phyloP scores from a whole-genome alignment of 2,329 filamentous ascomycete genomes.

The Cercospora zeina region DNA sequence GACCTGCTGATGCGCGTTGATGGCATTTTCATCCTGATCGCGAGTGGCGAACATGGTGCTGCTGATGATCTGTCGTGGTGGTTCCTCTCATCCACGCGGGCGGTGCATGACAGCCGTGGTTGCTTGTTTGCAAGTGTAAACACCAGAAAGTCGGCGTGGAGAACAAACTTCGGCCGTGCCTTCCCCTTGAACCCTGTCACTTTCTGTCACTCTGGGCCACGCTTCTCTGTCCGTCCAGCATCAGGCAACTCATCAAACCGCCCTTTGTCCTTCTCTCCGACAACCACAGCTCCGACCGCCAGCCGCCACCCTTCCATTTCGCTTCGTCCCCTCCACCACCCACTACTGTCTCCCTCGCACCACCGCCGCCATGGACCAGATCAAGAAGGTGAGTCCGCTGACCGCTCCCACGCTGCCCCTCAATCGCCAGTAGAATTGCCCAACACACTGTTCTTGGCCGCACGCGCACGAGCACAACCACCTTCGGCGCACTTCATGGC shows the following conservation, averaged over 20 bases:
- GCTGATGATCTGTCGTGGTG: not conserved
- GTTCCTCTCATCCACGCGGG: not conserved
- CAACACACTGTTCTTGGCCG: slow-evolving; percentile 7
- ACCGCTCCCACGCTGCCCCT: slow-evolving; percentile 31
- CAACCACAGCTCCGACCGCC: slow-evolving; percentile 14
- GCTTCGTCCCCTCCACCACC: not conserved
- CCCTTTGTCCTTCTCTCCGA: not conserved
- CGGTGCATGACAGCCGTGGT: not conserved
- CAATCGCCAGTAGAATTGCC: slow-evolving; percentile 27
- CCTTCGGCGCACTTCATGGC: not conserved
- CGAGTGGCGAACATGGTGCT: slow-evolving; percentile 67
- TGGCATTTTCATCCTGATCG: slow-evolving; percentile 84
- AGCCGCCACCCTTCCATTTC: not conserved
- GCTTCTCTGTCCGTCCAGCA: slow-evolving; percentile 7
- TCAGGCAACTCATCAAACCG: slow-evolving; percentile 3
- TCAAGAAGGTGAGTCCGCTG: slow-evolving; percentile 44
- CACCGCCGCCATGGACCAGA: slow-evolving; percentile 44
- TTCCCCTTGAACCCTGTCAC: slow-evolving; percentile 10
- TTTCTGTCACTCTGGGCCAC: slow-evolving; percentile 4
- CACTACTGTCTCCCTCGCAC: slow-evolving; percentile 5
- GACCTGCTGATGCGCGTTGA: slow-evolving; percentile 70
- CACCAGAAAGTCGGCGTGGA: slow-evolving; percentile 6
- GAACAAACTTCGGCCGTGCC: slow-evolving; percentile 1
- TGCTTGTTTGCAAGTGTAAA: slow-evolving; percentile 6
- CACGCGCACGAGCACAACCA: slow-evolving; percentile 11